Percentiles rank a stretch among this genome's conserved stretches.
Conservation (phyloP, 257 asterid genomes). For the Penstemon davidsonii region DNA sequence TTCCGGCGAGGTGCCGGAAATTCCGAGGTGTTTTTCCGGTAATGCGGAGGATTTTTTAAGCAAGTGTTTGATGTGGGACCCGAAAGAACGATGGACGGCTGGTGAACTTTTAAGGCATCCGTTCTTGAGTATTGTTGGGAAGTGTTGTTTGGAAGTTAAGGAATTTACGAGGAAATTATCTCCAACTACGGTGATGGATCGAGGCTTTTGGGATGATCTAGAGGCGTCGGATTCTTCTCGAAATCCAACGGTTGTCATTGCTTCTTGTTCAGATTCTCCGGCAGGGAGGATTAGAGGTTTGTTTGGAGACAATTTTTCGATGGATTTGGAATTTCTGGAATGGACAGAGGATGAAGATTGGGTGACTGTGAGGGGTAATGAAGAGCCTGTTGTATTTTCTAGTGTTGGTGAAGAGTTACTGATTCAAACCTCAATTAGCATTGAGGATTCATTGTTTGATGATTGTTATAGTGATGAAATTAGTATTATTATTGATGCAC, state of each 20-base stretch:
- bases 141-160: slow-evolving; percentile 11
- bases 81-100: slow-evolving; percentile 63
- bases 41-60: slow-evolving; percentile 50
- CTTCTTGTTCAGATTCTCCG: slow-evolving; percentile 33
- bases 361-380: slow-evolving; percentile 55
- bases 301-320: slow-evolving; percentile 29
- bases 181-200: slow-evolving; percentile 76
- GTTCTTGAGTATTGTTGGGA: slow-evolving; percentile 38
- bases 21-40: slow-evolving; percentile 57
- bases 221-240: slow-evolving; percentile 39
- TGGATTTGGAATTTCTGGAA: slow-evolving; percentile 21
- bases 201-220: slow-evolving; percentile 64
- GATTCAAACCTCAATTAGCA: slow-evolving; percentile 15
- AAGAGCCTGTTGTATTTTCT: slow-evolving; percentile 34
- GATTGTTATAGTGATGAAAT: slow-evolving; percentile 33
- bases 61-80: slow-evolving; percentile 56
- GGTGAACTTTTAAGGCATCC: slow-evolving; percentile 66
- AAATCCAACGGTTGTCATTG: slow-evolving; percentile 12
- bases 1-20: slow-evolving; percentile 58
- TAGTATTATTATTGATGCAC: slow-evolving; percentile 22
- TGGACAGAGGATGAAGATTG: slow-evolving; percentile 65
- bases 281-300: slow-evolving; percentile 43
- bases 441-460: slow-evolving; percentile 35
- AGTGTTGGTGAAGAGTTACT: slow-evolving; percentile 22
- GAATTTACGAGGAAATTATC: slow-evolving; percentile 37